Base-by-base conservation (phyloP, 2,329 filamentous ascomycete species). In the Alternaria conjuncta region DNA sequence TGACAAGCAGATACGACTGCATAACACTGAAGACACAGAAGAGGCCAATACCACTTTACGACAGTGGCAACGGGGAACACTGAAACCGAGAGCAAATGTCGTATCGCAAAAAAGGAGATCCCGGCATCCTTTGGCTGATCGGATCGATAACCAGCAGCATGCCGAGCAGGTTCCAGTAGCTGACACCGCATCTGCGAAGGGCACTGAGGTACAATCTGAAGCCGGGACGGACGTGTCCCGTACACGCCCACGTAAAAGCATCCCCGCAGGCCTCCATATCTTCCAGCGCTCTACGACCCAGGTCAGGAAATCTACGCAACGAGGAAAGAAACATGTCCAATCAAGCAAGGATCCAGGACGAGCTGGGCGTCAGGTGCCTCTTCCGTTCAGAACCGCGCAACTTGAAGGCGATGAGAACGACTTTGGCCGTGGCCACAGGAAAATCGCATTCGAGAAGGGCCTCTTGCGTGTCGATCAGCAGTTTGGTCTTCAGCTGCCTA, bases 1-100 rank as follows among this genome's bases (percentile, higher is more conserved):
- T 21, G 77, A 79, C 54, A 88, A 89, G 68, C 79, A 84, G 41
- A 80, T 89, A 54, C 80, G 82, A 55, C 75, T 89, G 25, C 83
- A 83, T 15, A 87, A 84, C 23, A 78, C 75, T 30, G 69, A 79
- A 9, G 88, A 90, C 64, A 89, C 86, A 1, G 78, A 82, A 51
- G 87, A 89, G 69, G 86, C 85, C 8, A 85, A 83, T 55, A 67
- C 72, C 30, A 80, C 82, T 4, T 77, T 89, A 55, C 77, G 73
- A 49, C 79, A 84, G 60, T 89, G 87, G 88, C 83, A 77, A 66
- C 74, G 75, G 36, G 86, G 87, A 18, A 75, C 66, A 21, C 30
- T 79, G 12, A 72, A 69, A 49, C 71, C 71, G 6, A 71, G 60
- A 20, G 9, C 49, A 15, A 68, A 65, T 51, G 18, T 60, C 15